Evolutionary conservation across 2,329 filamentous ascomycete genomes (phyloP), one percentile per base, ranked within the genome.

Genomic region (Pseudocercospora pini-densiflorae): DNA sequence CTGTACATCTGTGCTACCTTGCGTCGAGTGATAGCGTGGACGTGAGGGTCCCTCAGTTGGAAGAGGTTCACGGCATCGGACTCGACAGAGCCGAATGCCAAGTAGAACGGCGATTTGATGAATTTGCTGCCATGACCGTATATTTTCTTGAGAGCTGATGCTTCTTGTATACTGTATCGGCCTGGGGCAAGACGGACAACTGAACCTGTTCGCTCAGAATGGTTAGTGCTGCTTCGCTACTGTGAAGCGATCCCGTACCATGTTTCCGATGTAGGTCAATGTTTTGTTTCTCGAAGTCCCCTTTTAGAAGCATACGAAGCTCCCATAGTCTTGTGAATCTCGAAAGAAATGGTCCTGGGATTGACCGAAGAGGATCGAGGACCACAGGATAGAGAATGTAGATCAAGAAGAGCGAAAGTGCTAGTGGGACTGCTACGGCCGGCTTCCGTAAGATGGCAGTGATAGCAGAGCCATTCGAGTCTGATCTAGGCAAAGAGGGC

Each of bases 131-230:
- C 91, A 19, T 73, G 67, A 16, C 90, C 90, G 70, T 93, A 75
- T 54, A 74, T 65, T 10, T 51, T 64, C 24, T 83, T 81, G 58
- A 94, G 91, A 5, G 89, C 90, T 7, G 81, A 83, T 33, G 89
- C 89, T 72, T 93, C 90, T 63, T 87, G 89, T 59, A 94, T 81
- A 64, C 89, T 91, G 71, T 93, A 83, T 72, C 93, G 90, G 70
- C 91, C 88, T 0, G 92, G 92, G 72, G 91, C 89, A 71, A 94
- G 89, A 23, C 92, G 86, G 27, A 94, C 87, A 0, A 94, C 77
- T 3, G 87, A 87, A 1, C 92, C 92, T 27, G 90, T 81, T 72
- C 87, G 87, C 76, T 71, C 63, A 55, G 33, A n/a, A 62, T 57
- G 63, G 49, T 29, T 55, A 12, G 49, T 54, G 24, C 63, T 59